Evolutionary conservation across 306 rosid species (phyloP).

Genomic region (Erythrophleum fordii): DNA sequence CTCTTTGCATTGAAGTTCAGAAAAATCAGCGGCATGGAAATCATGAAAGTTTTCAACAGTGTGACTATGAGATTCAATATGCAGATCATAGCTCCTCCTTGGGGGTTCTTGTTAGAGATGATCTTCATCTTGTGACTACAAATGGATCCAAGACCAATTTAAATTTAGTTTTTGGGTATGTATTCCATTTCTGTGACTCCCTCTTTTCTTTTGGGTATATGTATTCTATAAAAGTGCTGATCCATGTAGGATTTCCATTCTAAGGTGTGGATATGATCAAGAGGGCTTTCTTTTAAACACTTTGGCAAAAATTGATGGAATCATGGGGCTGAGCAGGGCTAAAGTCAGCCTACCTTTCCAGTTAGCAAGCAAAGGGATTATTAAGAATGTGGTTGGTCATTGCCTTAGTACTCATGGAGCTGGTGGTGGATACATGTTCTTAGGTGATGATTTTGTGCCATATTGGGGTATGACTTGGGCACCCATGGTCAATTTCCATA

Average conservation of each 20-base stretch:
- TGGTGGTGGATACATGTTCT: conserved; percentile 83
- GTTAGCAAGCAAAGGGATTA: conserved; percentile 70
- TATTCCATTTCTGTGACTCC: conserved; percentile 5
- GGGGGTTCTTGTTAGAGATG: conserved; percentile 79
- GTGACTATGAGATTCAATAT: conserved; percentile 85
- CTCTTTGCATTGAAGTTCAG: conserved; percentile 66
- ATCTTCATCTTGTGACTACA: conserved; percentile 53
- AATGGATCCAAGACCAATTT: conserved; percentile 68
- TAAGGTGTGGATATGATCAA: conserved; percentile 92
- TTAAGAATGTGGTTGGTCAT: conserved; percentile 81
- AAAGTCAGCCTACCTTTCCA: conserved; percentile 75
- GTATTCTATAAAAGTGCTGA: conserved; percentile 38
- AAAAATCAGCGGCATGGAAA: conserved; percentile 50
- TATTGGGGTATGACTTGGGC: conserved; percentile 79
- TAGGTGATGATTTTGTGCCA: conserved; percentile 80
- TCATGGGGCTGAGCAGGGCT: conserved; percentile 74
- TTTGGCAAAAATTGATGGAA: conserved; percentile 77
- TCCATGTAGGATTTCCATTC: conserved; percentile 18
- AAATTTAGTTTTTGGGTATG: conserved; percentile 75
- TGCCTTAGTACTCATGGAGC: conserved; percentile 57
- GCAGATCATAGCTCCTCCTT: conserved; percentile 83
- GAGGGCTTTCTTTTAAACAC: conserved; percentile 68
- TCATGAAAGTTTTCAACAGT: conserved; percentile 60
- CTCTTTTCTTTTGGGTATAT: background rate
- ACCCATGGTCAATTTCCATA: conserved; percentile 58